Evolutionary conservation across 495 filamentous ascomycete genomes (phyloP).

Genomic region (Penicillium roqueforti): DNA sequence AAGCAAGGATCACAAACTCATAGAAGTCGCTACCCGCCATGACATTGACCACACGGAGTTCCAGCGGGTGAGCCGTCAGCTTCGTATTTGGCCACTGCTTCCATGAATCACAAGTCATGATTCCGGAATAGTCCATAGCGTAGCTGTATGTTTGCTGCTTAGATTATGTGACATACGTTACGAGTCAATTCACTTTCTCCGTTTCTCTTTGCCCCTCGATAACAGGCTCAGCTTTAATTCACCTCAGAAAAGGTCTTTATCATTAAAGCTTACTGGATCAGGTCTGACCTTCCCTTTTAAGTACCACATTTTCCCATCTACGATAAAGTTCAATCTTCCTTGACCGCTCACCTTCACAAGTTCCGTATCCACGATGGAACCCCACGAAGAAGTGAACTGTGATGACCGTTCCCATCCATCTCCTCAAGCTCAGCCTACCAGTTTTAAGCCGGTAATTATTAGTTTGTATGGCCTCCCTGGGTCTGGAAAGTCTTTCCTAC

Average conservation of each 20-base stretch:
- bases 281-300: neutral
- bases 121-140: neutral
- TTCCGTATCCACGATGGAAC: neutral
- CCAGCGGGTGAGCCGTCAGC: conserved; percentile 26
- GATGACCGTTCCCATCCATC: neutral
- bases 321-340: too few species aligned
- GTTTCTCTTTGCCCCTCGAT: neutral
- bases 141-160: neutral
- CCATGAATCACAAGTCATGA: conserved; percentile 11
- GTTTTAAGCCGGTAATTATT: conserved; percentile 40
- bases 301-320: too few species aligned
- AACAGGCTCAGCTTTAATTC: neutral
- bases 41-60: conserved; percentile 39
- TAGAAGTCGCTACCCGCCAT: conserved; percentile 45
- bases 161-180: neutral
- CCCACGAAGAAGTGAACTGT: neutral
- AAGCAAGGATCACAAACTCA: conserved; percentile 43
- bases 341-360: neutral
- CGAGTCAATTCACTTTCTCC: neutral
- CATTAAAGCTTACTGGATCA: too few species aligned
- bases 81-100: conserved; percentile 43
- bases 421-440: too few species aligned
- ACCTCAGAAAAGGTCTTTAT: too few species aligned
- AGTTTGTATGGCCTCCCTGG: conserved; percentile 61
- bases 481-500: conserved; percentile 53